A percentile compares a stretch with the other conserved stretches of the same genome.
phyloP scores from a whole-genome alignment of 1,284 basidiomycete species.

The Cryptococcus sp. region DNA sequence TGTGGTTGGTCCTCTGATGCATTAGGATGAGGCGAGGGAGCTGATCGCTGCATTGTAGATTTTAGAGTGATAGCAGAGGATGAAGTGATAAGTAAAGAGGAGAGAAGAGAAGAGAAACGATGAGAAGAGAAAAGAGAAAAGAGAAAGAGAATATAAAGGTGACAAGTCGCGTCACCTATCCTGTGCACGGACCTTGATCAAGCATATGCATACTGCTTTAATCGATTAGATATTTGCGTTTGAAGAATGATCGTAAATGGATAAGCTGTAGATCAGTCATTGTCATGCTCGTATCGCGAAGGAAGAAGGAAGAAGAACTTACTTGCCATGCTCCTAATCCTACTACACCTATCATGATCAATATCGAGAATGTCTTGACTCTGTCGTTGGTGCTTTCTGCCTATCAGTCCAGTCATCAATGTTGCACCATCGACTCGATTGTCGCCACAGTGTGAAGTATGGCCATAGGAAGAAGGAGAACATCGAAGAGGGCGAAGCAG shows the following conservation, averaged over 20 bases:
- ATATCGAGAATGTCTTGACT: slow-evolving; percentile 89
- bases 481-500: neutral
- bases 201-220: slow-evolving; percentile 39
- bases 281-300: neutral
- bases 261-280: slow-evolving; percentile 57
- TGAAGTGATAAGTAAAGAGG: neutral
- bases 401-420: too few relatives aligned
- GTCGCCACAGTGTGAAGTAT: neutral
- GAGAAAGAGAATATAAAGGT: slow-evolving; percentile 1
- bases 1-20: neutral
- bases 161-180: neutral
- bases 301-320: slow-evolving; percentile 12
- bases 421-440: neutral
- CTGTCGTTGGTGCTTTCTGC: slow-evolving; percentile 90
- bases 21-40: neutral
- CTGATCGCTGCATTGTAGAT: neutral
- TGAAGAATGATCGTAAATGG: slow-evolving; percentile 91
- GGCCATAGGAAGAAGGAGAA: slow-evolving; percentile 1
- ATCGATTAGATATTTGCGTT: slow-evolving; percentile 95
- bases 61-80: neutral
- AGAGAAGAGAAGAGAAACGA: neutral
- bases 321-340: slow-evolving; percentile 87
- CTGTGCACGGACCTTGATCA: neutral
- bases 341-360: slow-evolving; percentile 74
- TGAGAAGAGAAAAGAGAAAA: neutral